Evolutionary conservation across 1,284 basidiomycete genomes (phyloP).

Genomic region (Pseudozyma sp.): DNA sequence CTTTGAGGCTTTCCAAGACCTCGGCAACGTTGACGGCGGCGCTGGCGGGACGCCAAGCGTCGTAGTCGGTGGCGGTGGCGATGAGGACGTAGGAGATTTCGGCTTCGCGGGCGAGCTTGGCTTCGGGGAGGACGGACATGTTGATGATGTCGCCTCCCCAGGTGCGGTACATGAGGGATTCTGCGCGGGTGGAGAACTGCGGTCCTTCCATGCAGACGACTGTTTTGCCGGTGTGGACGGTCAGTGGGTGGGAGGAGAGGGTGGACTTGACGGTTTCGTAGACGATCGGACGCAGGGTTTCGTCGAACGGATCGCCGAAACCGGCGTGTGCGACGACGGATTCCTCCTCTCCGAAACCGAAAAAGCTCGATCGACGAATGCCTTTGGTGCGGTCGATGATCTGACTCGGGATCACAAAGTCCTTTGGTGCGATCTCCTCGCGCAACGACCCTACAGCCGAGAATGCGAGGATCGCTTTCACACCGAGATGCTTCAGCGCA

Average conservation of each 20-base stretch:
- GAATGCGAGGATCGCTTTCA: conserved; percentile 89
- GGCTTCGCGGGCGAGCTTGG: conserved; percentile 93
- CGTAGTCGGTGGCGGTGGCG: conserved; percentile 69
- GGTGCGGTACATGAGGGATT: conserved; percentile 90
- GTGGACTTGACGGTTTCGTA: conserved; percentile 45
- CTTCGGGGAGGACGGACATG: conserved; percentile 94
- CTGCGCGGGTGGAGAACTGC: conserved; percentile 90
- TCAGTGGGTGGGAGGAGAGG: conserved; percentile 38
- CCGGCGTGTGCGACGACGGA: conserved; percentile 89
- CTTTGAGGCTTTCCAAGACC: conserved; percentile 85
- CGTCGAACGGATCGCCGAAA: conserved; percentile 80
- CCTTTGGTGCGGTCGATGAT: conserved; percentile 98
- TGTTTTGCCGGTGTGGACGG: conserved; percentile 79
- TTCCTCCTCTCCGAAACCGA: conserved; percentile 75
- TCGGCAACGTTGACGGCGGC: conserved; percentile 87
- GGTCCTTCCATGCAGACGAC: conserved; percentile 98
- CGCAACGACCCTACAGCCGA: conserved; percentile 94
- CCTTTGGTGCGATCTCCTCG: conserved; percentile 82
- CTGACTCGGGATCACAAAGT: conserved; percentile 88
- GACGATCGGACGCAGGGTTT: conserved; percentile 53
- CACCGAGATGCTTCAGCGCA: conserved; percentile 90
- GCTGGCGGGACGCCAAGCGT: conserved; percentile 76
- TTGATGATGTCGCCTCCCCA: conserved; percentile 77
- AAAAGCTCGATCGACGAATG: conserved; percentile 85
- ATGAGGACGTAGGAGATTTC: conserved; percentile 75